These are phyloP conservation scores for Colletotrichum endophyticum DNA, from an alignment of 2,329 filamentous ascomycete genomes.

Conservation along the genomic window DNA sequence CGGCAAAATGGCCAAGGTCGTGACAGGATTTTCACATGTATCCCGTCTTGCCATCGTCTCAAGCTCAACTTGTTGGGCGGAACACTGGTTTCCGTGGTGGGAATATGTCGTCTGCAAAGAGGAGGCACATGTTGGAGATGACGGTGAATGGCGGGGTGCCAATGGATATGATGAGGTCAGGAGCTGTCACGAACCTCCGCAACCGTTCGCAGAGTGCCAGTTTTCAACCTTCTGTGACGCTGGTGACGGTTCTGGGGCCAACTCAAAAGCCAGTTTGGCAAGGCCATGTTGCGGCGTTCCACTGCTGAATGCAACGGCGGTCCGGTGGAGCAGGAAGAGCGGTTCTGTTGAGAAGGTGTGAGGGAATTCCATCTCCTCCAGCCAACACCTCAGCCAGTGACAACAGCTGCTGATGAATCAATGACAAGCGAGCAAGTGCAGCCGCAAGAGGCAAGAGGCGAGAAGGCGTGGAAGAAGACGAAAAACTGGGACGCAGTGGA, in stretches of 20 bases:
- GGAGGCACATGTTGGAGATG: background rate
- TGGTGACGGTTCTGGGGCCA: background rate
- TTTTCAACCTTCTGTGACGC: background rate
- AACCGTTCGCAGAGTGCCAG: background rate
- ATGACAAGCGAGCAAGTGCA: background rate
- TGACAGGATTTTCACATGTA: background rate
- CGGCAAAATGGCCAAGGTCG: background rate
- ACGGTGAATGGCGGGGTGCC: background rate
- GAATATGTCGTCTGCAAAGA: background rate
- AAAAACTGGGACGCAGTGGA: background rate
- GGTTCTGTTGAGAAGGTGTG: constrained; percentile 13
- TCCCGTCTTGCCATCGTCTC: background rate
- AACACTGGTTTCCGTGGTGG: background rate
- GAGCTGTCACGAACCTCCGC: background rate
- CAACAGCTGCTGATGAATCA: background rate
- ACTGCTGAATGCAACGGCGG: background rate
- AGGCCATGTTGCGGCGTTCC: background rate
- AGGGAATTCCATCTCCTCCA: background rate
- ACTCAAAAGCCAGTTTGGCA: background rate
- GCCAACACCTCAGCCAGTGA: background rate
- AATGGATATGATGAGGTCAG: constrained; percentile 7
- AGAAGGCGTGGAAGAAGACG: background rate
- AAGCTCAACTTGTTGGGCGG: background rate
- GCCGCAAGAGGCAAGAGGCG: background rate
- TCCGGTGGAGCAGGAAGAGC: background rate